phyloP scores from a whole-genome alignment of 176 grass and related monocot species.

The Pontederia crassipes region DNA sequence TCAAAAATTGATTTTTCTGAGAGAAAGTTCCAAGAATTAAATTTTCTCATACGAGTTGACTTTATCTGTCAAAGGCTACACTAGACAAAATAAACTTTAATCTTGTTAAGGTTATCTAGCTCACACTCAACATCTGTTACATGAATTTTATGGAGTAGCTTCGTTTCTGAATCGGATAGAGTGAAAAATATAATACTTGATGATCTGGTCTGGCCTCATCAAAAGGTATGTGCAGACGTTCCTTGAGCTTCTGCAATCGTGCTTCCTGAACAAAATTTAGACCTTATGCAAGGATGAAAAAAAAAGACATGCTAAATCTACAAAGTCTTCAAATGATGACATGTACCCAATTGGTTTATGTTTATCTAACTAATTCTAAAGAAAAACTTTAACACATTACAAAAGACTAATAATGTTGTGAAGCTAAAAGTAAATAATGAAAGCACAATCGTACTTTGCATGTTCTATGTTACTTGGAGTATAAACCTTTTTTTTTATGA shows the following conservation, averaged over 20 bases:
- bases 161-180: neutral
- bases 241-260: conserved; percentile 60
- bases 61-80: neutral
- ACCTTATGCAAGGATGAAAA: neutral
- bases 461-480: no score
- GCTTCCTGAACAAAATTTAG: conserved; percentile 50
- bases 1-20: neutral
- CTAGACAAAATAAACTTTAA: neutral
- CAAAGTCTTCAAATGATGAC: neutral
- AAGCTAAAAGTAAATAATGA: no score
- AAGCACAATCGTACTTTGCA: no score
- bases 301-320: neutral
- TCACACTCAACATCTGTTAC: neutral
- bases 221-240: conserved; percentile 72
- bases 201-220: conserved; percentile 65
- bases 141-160: neutral
- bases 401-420: no score
- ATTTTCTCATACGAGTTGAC: neutral
- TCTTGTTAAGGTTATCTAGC: neutral
- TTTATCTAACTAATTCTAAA: no score
- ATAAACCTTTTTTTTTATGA: no score
- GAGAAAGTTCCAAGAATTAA: neutral
- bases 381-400: no score
- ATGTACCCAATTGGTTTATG: neutral
- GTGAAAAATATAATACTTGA: conserved; percentile 32